Percentiles rank a stretch among this genome's conserved stretches.
Evolutionary conservation across 805 yeast genomes (phyloP).

Genomic region (Candida ponderosae): DNA sequence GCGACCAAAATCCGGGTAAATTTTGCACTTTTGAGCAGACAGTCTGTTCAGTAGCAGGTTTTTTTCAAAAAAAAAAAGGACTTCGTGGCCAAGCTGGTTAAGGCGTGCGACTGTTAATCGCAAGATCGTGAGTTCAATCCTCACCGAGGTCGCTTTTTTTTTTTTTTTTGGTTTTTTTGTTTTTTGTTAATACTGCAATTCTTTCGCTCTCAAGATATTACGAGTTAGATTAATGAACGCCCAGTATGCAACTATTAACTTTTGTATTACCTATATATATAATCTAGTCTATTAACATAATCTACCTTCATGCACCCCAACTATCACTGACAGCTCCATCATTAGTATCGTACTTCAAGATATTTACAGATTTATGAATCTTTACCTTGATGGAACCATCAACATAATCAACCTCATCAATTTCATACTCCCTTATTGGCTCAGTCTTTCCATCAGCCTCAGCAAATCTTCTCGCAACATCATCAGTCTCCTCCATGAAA

Average conservation of each 20-base stretch:
- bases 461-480: no score
- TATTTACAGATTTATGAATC: slow-evolving; percentile 41
- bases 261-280: no score
- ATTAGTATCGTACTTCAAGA: slow-evolving; percentile 18
- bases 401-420: not conserved
- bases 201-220: no score
- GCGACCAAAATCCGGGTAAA: not conserved
- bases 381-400: slow-evolving; percentile 21
- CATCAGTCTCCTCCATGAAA: not conserved
- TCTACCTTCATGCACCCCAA: no score
- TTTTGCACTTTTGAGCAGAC: no score
- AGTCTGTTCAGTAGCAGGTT: no score
- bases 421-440: not conserved
- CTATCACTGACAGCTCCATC: no score
- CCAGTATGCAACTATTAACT: no score
- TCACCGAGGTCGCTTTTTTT: slow-evolving; percentile 36
- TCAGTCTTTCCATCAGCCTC: not conserved
- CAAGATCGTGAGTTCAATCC: slow-evolving; percentile 46
- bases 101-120: slow-evolving; percentile 47
- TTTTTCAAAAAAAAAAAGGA: slow-evolving; percentile 2
- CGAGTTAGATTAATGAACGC: no score
- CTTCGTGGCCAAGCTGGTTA: slow-evolving; percentile 26
- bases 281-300: no score
- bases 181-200: no score
- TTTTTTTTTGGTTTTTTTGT: no score